These are phyloP conservation scores for Byssochlamys sp. DNA, from an alignment of 2,329 filamentous ascomycete species.

Conservation along the genomic window DNA sequence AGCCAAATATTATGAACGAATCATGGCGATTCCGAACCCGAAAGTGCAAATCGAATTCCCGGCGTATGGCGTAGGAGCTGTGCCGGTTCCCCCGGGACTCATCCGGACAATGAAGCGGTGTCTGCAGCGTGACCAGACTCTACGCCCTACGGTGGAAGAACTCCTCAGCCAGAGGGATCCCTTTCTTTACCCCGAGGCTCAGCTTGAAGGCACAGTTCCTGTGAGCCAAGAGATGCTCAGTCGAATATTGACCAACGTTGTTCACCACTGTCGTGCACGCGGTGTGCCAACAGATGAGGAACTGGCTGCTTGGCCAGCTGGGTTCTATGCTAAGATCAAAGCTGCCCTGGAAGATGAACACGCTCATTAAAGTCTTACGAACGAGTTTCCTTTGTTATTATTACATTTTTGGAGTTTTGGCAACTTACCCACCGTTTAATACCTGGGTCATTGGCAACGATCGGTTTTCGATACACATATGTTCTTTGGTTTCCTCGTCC, in stretches of 20 bases:
- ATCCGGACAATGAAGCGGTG: constrained; percentile 49
- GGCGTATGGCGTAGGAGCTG: constrained; percentile 36
- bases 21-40: constrained; percentile 47
- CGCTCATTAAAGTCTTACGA: constrained; percentile 2
- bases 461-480: background rate
- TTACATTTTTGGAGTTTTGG: background rate
- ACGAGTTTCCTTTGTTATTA: background rate
- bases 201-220: constrained; percentile 36
- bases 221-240: constrained; percentile 51
- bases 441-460: background rate
- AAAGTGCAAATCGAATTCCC: constrained; percentile 41
- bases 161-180: constrained; percentile 47
- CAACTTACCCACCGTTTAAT: background rate
- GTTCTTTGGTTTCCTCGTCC: background rate
- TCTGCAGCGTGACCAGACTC: constrained; percentile 48
- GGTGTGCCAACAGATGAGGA: constrained; percentile 50
- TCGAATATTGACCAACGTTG: constrained; percentile 51
- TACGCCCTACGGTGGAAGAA: constrained; percentile 48
- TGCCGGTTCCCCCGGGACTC: constrained; percentile 46
- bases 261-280: constrained; percentile 49
- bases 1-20: constrained; percentile 71
- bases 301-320: constrained; percentile 38
- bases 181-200: constrained; percentile 49
- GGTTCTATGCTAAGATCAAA: constrained; percentile 40
- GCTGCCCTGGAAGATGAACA: constrained; percentile 36